These are phyloP conservation scores for Puccinia hordei DNA, from an alignment of 1,284 basidiomycete genomes.

Conservation along the genomic window DNA sequence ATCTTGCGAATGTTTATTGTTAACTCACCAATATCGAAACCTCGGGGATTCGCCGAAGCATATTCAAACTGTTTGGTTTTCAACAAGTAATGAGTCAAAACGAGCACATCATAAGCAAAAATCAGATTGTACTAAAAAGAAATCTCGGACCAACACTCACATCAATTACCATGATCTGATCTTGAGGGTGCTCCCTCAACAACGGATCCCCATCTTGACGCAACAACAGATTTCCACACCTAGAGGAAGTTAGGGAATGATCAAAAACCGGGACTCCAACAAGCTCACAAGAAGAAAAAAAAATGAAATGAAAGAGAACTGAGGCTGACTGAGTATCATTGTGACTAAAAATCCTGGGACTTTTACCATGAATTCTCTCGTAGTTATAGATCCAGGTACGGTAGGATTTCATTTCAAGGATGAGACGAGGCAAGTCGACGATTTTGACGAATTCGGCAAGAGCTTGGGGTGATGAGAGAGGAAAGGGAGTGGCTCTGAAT, in stretches of 20 bases:
- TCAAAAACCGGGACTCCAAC: not conserved
- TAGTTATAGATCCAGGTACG: constrained; percentile 57
- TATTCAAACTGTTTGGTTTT: constrained; percentile 77
- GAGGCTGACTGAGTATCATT: constrained; percentile 44
- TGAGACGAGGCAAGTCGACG: constrained; percentile 58
- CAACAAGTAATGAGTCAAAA: too few species aligned
- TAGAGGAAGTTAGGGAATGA: not conserved
- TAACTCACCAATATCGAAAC: constrained; percentile 72
- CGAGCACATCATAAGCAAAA: too few species aligned
- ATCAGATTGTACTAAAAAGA: too few species aligned
- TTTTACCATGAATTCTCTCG: constrained; percentile 51
- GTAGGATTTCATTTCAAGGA: constrained; percentile 59
- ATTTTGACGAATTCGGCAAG: constrained; percentile 53
- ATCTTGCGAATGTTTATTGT: not conserved
- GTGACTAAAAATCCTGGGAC: constrained; percentile 38
- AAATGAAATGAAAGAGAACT: constrained; percentile 13
- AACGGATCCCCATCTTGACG: constrained; percentile 14
- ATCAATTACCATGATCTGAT: constrained; percentile 49
- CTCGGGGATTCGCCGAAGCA: constrained; percentile 80
- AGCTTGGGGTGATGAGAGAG: constrained; percentile 12
- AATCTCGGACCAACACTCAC: too few species aligned
- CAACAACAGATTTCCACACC: constrained; percentile 78
- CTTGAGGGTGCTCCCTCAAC: constrained; percentile 30
- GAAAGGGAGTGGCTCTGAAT: not conserved
- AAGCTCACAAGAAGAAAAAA: not conserved